phyloP scores from a whole-genome alignment of 495 filamentous ascomycete genomes.

The Recurvomyces mirabilis region DNA sequence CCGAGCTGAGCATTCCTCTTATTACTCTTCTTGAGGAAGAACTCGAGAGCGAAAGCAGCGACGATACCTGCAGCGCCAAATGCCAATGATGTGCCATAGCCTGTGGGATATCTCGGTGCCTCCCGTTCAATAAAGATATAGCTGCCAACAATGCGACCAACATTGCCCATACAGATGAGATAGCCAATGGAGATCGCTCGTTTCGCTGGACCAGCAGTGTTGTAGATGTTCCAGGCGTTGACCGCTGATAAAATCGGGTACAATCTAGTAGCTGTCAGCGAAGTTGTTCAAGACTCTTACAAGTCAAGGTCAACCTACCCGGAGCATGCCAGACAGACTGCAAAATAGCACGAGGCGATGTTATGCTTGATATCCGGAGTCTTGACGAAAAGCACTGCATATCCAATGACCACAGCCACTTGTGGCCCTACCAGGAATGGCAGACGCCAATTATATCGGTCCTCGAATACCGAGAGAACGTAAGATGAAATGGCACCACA shows the following conservation, averaged over 20 bases:
- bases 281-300: too few species aligned
- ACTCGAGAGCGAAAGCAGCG: slow-evolving; percentile 32
- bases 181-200: slow-evolving; percentile 33
- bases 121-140: slow-evolving; percentile 19
- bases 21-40: slow-evolving; percentile 25
- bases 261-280: slow-evolving; percentile 43
- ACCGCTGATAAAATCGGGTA: slow-evolving; percentile 89
- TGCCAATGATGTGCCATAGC: slow-evolving; percentile 26
- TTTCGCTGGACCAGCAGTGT: slow-evolving; percentile 29
- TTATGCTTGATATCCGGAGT: slow-evolving; percentile 22
- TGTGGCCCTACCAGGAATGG: slow-evolving; percentile 31
- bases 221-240: slow-evolving; percentile 32
- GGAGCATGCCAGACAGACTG: slow-evolving; percentile 30
- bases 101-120: slow-evolving; percentile 19
- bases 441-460: slow-evolving; percentile 33
- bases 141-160: slow-evolving; percentile 15
- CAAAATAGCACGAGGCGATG: slow-evolving; percentile 29
- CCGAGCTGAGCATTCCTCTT: slow-evolving; percentile 21
- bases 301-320: slow-evolving; percentile 23
- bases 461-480: slow-evolving; percentile 28
- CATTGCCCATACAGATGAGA: slow-evolving; percentile 22
- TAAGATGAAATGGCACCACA: slow-evolving; percentile 24
- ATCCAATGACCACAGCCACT: slow-evolving; percentile 26
- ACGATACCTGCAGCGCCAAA: slow-evolving; percentile 40
- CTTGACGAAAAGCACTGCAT: slow-evolving; percentile 14